These are phyloP conservation scores for Sclerotinia spermophila DNA, from an alignment of 2,329 filamentous ascomycete genomes.

Conservation along the genomic window DNA sequence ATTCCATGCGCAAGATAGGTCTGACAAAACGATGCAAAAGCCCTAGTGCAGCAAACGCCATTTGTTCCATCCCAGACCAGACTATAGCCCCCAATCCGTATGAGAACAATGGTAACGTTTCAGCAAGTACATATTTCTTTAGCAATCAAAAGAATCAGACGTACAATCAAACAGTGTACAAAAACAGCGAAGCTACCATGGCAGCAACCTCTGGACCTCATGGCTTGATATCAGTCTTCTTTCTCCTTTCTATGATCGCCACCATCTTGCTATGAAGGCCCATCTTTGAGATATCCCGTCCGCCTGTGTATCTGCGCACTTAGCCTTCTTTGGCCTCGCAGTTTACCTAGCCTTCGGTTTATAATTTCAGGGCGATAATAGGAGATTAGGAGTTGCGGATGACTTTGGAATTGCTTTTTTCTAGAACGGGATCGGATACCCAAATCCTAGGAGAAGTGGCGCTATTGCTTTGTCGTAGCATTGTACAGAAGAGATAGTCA, in stretches of 20 bases:
- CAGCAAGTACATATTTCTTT: conserved; percentile 48
- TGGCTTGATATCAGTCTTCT: not conserved
- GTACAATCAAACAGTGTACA: conserved; percentile 46
- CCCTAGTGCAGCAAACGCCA: conserved; percentile 38
- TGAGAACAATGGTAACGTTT: conserved; percentile 30
- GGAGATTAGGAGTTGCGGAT: conserved; percentile 6
- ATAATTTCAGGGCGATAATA: not conserved
- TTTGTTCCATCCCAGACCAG: conserved; percentile 51
- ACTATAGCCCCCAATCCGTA: conserved; percentile 37
- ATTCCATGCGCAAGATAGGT: conserved; percentile 38
- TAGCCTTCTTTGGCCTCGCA: not conserved
- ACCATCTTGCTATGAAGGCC: not conserved
- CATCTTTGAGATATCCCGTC: not conserved
- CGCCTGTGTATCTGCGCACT: not conserved
- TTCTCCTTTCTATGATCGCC: conserved; percentile 2
- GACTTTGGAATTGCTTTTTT: not conserved
- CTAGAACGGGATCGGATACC: not conserved
- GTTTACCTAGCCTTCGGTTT: not conserved
- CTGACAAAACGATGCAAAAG: conserved; percentile 44
- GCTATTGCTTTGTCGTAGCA: not conserved
- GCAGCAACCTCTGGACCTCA: not conserved
- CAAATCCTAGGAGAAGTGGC: not conserved
- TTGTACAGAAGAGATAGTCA: not conserved
- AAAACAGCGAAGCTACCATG: conserved; percentile 22
- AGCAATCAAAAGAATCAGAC: conserved; percentile 45